Evolutionary conservation across 768 basidiomycete species (phyloP).

Genomic region (Chalciporus sphaerocephalus): DNA sequence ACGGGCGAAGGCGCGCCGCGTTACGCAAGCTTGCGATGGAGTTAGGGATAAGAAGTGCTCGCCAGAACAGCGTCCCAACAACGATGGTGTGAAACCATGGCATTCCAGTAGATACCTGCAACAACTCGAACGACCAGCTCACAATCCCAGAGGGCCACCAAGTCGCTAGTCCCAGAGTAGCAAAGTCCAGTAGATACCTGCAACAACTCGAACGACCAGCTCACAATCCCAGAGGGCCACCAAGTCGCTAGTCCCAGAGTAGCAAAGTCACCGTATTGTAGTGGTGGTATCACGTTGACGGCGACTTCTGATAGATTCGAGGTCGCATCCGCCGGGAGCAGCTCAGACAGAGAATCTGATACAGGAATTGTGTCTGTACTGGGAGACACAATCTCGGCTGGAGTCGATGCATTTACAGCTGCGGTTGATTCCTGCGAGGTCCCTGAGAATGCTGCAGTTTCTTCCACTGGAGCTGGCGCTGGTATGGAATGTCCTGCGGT

Average conservation of each 20-base stretch:
- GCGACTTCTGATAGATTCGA: slow-evolving; percentile 22
- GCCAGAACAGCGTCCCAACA: slow-evolving; percentile 57
- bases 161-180: slow-evolving; percentile 56
- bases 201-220: slow-evolving; percentile 61
- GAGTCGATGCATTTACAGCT: background rate
- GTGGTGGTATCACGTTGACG: slow-evolving; percentile 36
- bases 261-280: slow-evolving; percentile 71
- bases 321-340: slow-evolving; percentile 6
- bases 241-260: slow-evolving; percentile 60
- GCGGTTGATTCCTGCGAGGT: background rate
- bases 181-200: slow-evolving; percentile 76
- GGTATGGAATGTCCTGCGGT: background rate
- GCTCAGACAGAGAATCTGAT: slow-evolving; percentile 5
- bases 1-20: slow-evolving; percentile 38
- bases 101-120: slow-evolving; percentile 65
- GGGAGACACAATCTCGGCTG: background rate
- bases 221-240: slow-evolving; percentile 64
- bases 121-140: slow-evolving; percentile 58
- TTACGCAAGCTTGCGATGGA: slow-evolving; percentile 53
- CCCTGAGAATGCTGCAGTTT: background rate
- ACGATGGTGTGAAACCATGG: slow-evolving; percentile 87
- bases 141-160: slow-evolving; percentile 69
- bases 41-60: slow-evolving; percentile 56
- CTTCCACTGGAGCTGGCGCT: slow-evolving; percentile 4
- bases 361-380: slow-evolving; percentile 2